Conservation (phyloP, 345 rosid species). For the Carallia brachiata region DNA sequence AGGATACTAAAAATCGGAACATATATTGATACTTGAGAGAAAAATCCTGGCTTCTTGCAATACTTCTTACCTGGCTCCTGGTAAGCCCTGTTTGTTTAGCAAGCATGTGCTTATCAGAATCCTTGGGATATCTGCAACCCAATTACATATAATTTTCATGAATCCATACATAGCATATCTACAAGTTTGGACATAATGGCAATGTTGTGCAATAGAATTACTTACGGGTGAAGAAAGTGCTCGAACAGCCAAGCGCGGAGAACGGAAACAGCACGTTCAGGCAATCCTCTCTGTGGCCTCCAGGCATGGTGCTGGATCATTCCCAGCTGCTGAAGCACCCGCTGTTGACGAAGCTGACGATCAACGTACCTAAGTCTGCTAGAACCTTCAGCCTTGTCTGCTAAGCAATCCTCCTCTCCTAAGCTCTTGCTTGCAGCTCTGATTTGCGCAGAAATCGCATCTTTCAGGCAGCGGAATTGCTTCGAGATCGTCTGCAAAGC, state of each 20-base stretch:
- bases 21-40: too few relatives aligned
- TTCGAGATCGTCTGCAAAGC: conserved; percentile 69
- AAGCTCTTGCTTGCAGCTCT: conserved; percentile 50
- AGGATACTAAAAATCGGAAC: too few relatives aligned
- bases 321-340: conserved; percentile 54
- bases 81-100: conserved; percentile 87
- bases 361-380: conserved; percentile 44
- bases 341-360: conserved; percentile 52
- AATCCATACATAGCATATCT: too few relatives aligned
- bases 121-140: conserved; percentile 64
- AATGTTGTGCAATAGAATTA: not conserved
- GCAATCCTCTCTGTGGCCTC: conserved; percentile 85
- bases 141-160: not conserved
- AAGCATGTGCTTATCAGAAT: conserved; percentile 71
- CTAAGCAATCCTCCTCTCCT: conserved; percentile 56
- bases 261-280: conserved; percentile 66
- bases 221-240: conserved; percentile 89
- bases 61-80: conserved; percentile 57
- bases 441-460: conserved; percentile 56
- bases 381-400: conserved; percentile 43
- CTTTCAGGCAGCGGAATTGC: conserved; percentile 69
- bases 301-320: conserved; percentile 60
- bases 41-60: conserved; percentile 70
- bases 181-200: not conserved
- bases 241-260: conserved; percentile 89